A percentile compares a stretch with the other conserved stretches of the same genome.
These are phyloP conservation scores for Anacardium occidentale DNA, from an alignment of 345 rosid genomes.

Conservation along the genomic window DNA sequence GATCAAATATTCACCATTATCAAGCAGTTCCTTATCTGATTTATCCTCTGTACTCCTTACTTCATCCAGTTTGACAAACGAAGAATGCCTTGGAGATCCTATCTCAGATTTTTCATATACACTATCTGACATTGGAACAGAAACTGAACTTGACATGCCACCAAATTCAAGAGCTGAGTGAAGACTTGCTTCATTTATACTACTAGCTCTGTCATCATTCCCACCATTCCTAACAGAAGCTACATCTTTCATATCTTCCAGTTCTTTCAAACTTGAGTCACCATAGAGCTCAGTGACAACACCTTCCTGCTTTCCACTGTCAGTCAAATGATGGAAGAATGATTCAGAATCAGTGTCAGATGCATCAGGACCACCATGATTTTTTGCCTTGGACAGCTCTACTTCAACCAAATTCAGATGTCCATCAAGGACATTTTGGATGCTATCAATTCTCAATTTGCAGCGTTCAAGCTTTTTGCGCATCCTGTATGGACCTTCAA, in stretches of 20 bases:
- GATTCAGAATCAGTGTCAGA: constrained; percentile 70
- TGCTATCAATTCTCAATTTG: constrained; percentile 74
- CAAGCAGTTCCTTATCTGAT: constrained; percentile 82
- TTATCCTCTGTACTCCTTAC: constrained; percentile 57
- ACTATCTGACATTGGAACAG: constrained; percentile 77
- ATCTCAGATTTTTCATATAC: constrained; percentile 63
- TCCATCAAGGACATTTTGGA: constrained; percentile 76
- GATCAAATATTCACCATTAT: constrained; percentile 95
- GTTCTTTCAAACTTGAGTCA: constrained; percentile 52
- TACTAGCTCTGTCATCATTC: constrained; percentile 87
- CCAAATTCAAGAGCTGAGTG: constrained; percentile 94
- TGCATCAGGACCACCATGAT: constrained; percentile 53
- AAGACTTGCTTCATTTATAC: constrained; percentile 92
- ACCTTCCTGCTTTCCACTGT: constrained; percentile 34
- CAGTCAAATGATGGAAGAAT: constrained; percentile 57
- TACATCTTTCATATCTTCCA: constrained; percentile 49
- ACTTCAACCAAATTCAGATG: constrained; percentile 71
- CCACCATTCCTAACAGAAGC: constrained; percentile 69
- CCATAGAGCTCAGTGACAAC: constrained; percentile 56
- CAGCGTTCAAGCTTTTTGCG: constrained; percentile 96
- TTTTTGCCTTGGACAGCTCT: constrained; percentile 54
- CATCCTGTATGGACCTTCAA: constrained; percentile 99
- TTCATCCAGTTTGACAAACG: constrained; percentile 65
- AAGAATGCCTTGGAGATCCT: constrained; percentile 78
- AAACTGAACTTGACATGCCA: constrained; percentile 71